Conservation (phyloP, 305 asterid species). For the Solanum hybrid region DNA sequence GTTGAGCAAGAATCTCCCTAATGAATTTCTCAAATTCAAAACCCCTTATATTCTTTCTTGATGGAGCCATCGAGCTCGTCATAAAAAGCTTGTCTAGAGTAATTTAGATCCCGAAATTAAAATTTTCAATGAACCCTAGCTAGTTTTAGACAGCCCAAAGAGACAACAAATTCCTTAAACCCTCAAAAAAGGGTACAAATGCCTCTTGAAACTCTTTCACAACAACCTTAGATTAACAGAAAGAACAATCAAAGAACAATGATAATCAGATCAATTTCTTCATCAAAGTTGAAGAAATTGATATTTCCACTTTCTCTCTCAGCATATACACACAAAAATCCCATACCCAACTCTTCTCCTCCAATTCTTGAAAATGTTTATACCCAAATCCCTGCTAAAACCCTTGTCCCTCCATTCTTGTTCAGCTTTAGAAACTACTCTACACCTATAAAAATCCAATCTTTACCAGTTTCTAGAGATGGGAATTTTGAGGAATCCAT, state of each 20-base stretch:
- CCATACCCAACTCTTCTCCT: conserved; percentile 17
- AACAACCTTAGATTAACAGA: neutral
- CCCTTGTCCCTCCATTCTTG: conserved; percentile 19
- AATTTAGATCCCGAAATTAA: rapidly evolving
- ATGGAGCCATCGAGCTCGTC: neutral
- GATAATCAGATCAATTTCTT: conserved; percentile 44
- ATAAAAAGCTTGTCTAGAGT: rapidly evolving
- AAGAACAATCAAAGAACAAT: conserved; percentile 17
- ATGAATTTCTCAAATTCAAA: neutral
- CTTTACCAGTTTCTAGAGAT: conserved; percentile 40
- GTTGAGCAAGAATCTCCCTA: neutral
- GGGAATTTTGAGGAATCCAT: conserved; percentile 68
- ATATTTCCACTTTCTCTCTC: conserved; percentile 31
- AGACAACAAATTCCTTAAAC: neutral
- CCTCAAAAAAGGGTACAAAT: neutral
- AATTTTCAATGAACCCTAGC: neutral
- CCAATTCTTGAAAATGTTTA: conserved; percentile 8
- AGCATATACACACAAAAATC: conserved; percentile 17
- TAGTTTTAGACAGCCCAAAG: neutral
- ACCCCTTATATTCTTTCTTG: neutral
- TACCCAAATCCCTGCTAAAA: conserved; percentile 54
- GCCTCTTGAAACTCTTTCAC: neutral
- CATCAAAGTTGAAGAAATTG: conserved; percentile 44
- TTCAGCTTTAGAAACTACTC: conserved; percentile 29
- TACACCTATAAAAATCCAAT: conserved; percentile 18